Base-by-base conservation (phyloP, 805 yeast genomes). In the Pichia phayaonensis region DNA sequence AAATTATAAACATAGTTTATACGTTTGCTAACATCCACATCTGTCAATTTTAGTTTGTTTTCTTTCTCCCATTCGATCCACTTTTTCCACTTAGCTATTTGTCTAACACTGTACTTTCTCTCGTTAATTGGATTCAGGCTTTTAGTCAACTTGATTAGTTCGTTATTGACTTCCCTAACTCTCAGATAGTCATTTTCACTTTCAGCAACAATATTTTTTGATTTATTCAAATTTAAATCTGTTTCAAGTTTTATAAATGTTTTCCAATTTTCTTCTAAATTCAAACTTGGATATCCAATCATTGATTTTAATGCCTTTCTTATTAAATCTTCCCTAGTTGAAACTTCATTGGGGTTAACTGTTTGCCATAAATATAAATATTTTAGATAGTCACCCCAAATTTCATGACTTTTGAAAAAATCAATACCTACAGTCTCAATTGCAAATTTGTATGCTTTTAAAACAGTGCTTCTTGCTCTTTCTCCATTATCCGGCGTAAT, bases 371-470 rank as follows among this genome's bases (percentile, higher is more conserved):
- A 71, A 56, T 81, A 83, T 54, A 90, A 74, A 60, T 89, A 90
- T 11, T 76, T 82, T n/a, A 94, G 63, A 62, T 88, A 94, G 58
- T 86, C 94, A 45, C 75, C 72, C 96, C 97, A 92, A 41, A 94
- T 68, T 2, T 72, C 72, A 31, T 85, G 83, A 20, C 90, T 77
- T 36, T 77, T 72, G 15, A 65, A 42, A 6, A 84, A 77, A 63
- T 94, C 98, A 31, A 80, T 67, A 0, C 97, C 97, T 46, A 90
- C 87, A 53, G 81, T 78, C 27, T 76, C 80, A 20, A 86, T 71
- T 1, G 95, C 96, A 62, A 86, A 79, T 54, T 90, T 95, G 63
- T 83, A 92, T 0, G 97, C 95, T 61, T 82, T 84, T 18, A 84
- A 72, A 15, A 90, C 86, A 1, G 79, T 76, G 12, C 82, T 76